Conservation (phyloP, 345 rosid genomes). For the Kernera saxatilis region DNA sequence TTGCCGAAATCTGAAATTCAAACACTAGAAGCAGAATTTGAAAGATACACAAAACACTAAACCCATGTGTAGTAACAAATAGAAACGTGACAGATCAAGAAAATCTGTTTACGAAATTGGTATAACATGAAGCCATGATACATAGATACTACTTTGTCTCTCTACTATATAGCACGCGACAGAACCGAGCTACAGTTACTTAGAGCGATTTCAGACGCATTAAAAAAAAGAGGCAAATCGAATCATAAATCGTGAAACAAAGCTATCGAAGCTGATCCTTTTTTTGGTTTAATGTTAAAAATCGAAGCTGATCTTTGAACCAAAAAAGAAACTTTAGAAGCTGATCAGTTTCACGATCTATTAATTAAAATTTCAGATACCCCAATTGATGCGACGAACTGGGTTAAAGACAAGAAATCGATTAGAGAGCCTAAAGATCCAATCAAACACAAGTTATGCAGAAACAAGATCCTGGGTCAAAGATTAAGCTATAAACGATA, state of each 20-base stretch:
- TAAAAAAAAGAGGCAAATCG: neutral
- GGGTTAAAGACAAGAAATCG: neutral
- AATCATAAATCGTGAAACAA: neutral
- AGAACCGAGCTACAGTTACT: neutral
- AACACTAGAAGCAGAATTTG: neutral
- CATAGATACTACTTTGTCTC: neutral
- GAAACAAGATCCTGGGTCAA: neutral
- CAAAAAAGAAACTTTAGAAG: neutral
- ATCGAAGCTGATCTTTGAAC: neutral
- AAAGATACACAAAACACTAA: neutral
- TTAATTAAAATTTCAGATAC: neutral
- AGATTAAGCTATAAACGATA: conserved; percentile 5
- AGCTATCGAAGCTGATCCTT: neutral
- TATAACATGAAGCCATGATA: neutral
- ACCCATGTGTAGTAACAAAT: neutral
- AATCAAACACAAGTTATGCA: neutral
- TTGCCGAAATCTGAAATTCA: too few relatives aligned
- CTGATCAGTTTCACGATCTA: neutral
- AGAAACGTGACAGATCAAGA: neutral
- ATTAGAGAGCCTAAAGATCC: neutral
- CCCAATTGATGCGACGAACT: neutral
- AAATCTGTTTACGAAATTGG: neutral
- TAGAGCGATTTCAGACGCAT: neutral
- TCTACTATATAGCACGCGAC: neutral
- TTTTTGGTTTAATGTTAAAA: too few relatives aligned